Evolutionary conservation across 805 yeast genomes (phyloP), one percentile per base, ranked within the genome.

Genomic region (Metschnikowia matae): DNA sequence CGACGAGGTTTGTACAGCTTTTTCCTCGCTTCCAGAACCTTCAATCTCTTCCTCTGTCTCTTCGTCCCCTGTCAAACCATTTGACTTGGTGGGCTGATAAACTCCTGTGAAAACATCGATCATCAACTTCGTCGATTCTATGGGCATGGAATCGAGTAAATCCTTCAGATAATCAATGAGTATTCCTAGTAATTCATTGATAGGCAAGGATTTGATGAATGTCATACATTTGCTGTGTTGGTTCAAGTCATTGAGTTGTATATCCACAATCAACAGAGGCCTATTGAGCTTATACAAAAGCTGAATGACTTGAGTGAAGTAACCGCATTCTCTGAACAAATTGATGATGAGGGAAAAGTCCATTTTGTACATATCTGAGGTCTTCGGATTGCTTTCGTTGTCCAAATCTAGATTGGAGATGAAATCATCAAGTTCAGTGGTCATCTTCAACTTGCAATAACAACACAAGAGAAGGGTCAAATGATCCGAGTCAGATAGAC

Each of bases 91-190:
- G 2, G 89, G 85, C 29, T 68, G 71, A 63, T 85, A 92, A 48
- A 80, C 82, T 0, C 97, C 97, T 0, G 98, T 92, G 63, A 92
- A 94, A 0, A 92, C 86, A 29, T 87, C 85, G 46, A 94, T 90
- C 50, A 92, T 71, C 35, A 94, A 67, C 31, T 84, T 84, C 1
- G 96, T 90, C 0, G 96, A 86, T 49, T 85, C 89, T 50, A 86
- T 79, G 0, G 98, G 97, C 36, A 81, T 68, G 42, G 74, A 63
- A 35, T 86, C 87, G 44, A 92, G 71, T 29, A 92, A 68, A 1
- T 68, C 60, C 52, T 87, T 82, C 3, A 92, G 84, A 59, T 79
- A 82, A 29, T 83, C 83, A 6, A 83, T 78, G 45, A 91, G 69
- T 7, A 88, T 83, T 38, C 92, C 70, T 29, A 91, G 68, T 3